These are phyloP conservation scores for Tetrahymena elliotti DNA, from an alignment of 73 alveolate species.

Conservation along the genomic window DNA sequence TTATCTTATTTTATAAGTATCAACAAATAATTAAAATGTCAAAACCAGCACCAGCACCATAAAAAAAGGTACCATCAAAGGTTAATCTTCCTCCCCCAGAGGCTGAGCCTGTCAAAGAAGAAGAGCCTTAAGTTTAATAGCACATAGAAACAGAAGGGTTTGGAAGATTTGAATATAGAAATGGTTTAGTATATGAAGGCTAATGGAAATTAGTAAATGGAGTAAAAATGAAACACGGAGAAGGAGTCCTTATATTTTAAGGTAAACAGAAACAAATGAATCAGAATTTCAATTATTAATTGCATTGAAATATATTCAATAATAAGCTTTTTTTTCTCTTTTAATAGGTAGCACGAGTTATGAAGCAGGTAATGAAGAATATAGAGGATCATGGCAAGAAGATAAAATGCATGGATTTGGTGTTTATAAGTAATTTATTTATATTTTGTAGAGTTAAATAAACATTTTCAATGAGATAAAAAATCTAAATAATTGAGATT, in stretches of 20 bases:
- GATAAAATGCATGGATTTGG: slow-evolving; percentile 84
- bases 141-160: slow-evolving; percentile 34
- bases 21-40: neutral
- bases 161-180: slow-evolving; percentile 73
- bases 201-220: slow-evolving; percentile 73
- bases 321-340: too few species aligned
- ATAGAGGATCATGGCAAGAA: slow-evolving; percentile 86
- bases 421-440: neutral
- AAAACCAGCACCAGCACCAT: neutral
- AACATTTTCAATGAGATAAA: neutral
- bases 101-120: neutral
- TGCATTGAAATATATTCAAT: neutral
- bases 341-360: slow-evolving; percentile 28
- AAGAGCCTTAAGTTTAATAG: neutral
- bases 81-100: neutral
- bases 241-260: slow-evolving; percentile 66
- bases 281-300: neutral
- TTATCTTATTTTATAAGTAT: too few species aligned
- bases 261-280: slow-evolving; percentile 23
- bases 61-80: neutral
- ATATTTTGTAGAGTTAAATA: neutral
- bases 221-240: slow-evolving; percentile 74
- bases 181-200: slow-evolving; percentile 79
- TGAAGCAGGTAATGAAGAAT: slow-evolving; percentile 55
- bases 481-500: too few species aligned